These are phyloP conservation scores for Sphagnum fallax DNA, from an alignment of 228 moss, liverwort and hornwort species.

Conservation along the genomic window DNA sequence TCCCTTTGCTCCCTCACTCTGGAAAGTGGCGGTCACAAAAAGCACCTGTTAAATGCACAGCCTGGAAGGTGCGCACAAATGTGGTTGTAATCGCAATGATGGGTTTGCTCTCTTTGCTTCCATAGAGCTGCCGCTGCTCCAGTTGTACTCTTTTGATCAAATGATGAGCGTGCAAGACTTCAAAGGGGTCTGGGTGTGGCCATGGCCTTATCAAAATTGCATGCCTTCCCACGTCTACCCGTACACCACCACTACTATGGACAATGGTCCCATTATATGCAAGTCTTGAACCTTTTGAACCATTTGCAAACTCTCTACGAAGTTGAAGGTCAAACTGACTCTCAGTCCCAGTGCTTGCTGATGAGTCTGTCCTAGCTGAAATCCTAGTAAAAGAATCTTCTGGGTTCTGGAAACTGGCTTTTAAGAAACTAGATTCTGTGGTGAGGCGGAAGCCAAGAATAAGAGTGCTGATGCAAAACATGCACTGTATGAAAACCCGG, in stretches of 20 bases:
- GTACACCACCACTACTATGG: too few species aligned
- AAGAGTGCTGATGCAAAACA: constrained; percentile 59
- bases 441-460: constrained; percentile 79
- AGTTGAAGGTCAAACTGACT: neutral
- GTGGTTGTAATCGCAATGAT: constrained; percentile 84
- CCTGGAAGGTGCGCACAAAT: constrained; percentile 66
- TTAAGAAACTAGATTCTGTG: constrained; percentile 33
- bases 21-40: too few species aligned
- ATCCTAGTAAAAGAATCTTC: constrained; percentile 16
- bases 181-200: constrained; percentile 78
- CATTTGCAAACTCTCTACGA: neutral
- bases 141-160: constrained; percentile 67
- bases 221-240: constrained; percentile 78
- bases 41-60: constrained; percentile 60
- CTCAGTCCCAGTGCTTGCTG: constrained; percentile 4
- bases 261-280: neutral
- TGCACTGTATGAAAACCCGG: constrained; percentile 40
- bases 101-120: constrained; percentile 36
- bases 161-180: constrained; percentile 49
- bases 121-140: constrained; percentile 52
- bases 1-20: too few species aligned
- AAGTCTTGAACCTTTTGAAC: neutral
- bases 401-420: constrained; percentile 8
- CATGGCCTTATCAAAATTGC: constrained; percentile 64
- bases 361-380: constrained; percentile 4